Percentiles rank a stretch among this genome's conserved stretches.
Conservation (phyloP, 2,329 filamentous ascomycete species). For the Phyllachora maydis region DNA sequence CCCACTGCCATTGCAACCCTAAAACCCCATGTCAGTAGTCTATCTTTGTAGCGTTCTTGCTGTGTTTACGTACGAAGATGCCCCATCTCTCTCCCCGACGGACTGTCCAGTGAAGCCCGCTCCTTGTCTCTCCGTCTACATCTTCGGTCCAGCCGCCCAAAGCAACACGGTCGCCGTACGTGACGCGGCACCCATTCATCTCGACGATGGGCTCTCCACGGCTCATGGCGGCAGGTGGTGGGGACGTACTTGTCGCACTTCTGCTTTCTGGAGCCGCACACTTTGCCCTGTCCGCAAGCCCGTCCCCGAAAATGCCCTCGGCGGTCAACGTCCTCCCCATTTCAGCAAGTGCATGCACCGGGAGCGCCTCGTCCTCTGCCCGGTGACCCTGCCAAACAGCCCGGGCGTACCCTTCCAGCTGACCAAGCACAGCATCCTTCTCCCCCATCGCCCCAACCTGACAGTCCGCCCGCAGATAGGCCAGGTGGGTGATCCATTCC, state of each 20-base stretch:
- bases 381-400: conserved; percentile 21
- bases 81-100: conserved; percentile 74
- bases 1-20: conserved; percentile 81
- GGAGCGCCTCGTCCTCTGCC: conserved; percentile 23
- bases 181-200: conserved; percentile 68
- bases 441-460: conserved; percentile 44
- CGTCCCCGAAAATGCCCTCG: conserved; percentile 15
- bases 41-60: no score
- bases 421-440: conserved; percentile 38
- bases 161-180: conserved; percentile 57
- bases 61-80: no score
- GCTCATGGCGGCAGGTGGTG: conserved; percentile 7
- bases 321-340: conserved; percentile 25
- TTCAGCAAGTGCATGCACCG: conserved; percentile 24
- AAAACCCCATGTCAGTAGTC: no score
- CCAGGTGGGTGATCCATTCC: conserved; percentile 73
- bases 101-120: conserved; percentile 68
- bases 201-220: conserved; percentile 64
- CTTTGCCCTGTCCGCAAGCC: conserved; percentile 13
- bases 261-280: no score
- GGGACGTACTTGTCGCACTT: conserved; percentile 4
- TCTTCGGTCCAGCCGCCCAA: conserved; percentile 62
- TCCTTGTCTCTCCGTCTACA: conserved; percentile 21
- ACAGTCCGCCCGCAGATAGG: conserved; percentile 49
- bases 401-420: conserved; percentile 24